These are phyloP conservation scores for Clavispora vitiphila DNA, from an alignment of 805 yeast genomes.

Conservation along the genomic window DNA sequence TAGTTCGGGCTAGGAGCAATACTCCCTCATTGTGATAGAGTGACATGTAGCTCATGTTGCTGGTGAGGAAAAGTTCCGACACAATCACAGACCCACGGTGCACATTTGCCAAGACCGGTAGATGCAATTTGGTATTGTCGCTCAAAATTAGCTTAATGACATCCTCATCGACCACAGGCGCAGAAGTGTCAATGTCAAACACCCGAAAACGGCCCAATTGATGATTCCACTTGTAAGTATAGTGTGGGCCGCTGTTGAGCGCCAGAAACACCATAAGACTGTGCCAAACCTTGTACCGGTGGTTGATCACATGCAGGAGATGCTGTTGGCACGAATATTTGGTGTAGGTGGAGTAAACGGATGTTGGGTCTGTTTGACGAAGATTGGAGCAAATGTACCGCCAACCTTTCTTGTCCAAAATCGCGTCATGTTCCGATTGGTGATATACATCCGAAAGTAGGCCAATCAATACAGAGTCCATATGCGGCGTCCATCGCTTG, in stretches of 20 bases:
- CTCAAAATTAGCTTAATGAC: conserved; percentile 24
- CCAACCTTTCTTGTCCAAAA: conserved; percentile 35
- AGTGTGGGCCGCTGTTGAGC: conserved; percentile 12
- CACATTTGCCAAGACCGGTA: conserved; percentile 25
- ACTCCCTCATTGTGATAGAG: conserved; percentile 34
- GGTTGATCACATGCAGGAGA: conserved; percentile 31
- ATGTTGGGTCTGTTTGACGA: conserved; percentile 34
- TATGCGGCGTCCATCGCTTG: conserved; percentile 34
- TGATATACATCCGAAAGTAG: conserved; percentile 33
- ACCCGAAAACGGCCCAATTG: conserved; percentile 30
- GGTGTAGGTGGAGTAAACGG: conserved; percentile 37
- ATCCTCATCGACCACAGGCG: conserved; percentile 26
- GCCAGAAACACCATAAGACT: conserved; percentile 28
- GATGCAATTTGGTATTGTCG: conserved; percentile 25
- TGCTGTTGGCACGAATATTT: conserved; percentile 37
- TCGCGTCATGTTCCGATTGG: conserved; percentile 15
- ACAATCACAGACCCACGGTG: conserved; percentile 31
- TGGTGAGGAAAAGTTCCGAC: conserved; percentile 33
- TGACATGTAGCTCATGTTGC: conserved; percentile 31
- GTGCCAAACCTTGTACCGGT: conserved; percentile 32
- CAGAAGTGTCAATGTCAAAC: conserved; percentile 20
- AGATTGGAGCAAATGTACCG: conserved; percentile 31
- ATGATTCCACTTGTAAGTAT: conserved; percentile 33
- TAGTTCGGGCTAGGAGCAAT: conserved; percentile 25
- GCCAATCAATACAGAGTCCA: conserved; percentile 31